Evolutionary conservation across 371 early-diverging fungal species (phyloP).

Genomic region (Coelomomyces lativittatus): DNA sequence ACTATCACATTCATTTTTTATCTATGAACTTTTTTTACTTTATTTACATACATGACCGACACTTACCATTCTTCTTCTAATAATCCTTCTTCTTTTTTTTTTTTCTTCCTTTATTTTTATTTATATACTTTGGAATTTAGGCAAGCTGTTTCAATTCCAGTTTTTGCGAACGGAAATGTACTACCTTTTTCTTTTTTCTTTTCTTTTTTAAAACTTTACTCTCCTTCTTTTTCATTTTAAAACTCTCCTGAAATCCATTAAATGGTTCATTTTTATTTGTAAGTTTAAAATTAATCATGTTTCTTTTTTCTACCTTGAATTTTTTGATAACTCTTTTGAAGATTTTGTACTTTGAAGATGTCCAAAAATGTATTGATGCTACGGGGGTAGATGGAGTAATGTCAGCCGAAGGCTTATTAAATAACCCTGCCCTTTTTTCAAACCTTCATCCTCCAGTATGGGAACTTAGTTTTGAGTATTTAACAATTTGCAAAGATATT

Average conservation of each 20-base stretch:
- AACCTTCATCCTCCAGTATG: conserved; percentile 46
- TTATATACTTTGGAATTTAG: conserved; percentile 2
- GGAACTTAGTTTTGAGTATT: conserved; percentile 67
- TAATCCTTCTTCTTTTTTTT: background rate
- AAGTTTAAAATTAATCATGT: too few species aligned
- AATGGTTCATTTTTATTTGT: too few species aligned
- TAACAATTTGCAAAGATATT: conserved; percentile 48
- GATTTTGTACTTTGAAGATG: conserved; percentile 74
- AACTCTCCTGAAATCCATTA: too few species aligned
- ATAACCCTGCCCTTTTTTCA: conserved; percentile 73
- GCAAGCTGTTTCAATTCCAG: conserved; percentile 58
- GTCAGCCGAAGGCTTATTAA: conserved; percentile 79
- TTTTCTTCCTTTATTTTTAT: background rate
- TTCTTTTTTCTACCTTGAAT: too few species aligned
- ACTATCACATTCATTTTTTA: conserved; percentile 17
- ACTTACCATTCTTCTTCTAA: too few species aligned
- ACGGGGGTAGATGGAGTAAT: conserved; percentile 93
- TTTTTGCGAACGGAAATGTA: conserved; percentile 87
- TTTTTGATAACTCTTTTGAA: background rate
- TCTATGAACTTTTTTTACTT: background rate
- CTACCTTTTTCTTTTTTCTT: background rate
- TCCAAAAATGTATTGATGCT: conserved; percentile 63
- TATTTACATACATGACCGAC: too few species aligned
- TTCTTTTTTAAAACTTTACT: too few species aligned
- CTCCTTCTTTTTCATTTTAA: too few species aligned